Evolutionary conservation across 2,329 filamentous ascomycete genomes (phyloP).

Genomic region (Arthrobotrys sinensis): DNA sequence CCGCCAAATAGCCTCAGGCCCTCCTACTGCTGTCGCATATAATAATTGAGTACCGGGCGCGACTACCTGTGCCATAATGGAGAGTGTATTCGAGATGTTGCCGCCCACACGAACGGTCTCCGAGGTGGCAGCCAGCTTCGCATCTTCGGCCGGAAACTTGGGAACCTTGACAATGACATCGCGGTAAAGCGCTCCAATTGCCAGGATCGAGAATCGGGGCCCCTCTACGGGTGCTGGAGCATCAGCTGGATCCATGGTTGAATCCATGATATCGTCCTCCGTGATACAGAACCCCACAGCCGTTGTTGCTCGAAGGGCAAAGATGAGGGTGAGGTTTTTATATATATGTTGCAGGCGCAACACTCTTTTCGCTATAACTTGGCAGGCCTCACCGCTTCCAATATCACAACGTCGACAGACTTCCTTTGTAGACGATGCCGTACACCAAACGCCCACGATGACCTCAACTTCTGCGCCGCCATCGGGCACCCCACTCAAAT

Average conservation of each 20-base stretch:
- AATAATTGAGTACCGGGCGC: constrained; percentile 43
- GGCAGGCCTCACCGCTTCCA: background rate
- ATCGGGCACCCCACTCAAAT: constrained; percentile 42
- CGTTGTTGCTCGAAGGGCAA: background rate
- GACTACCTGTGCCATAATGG: constrained; percentile 78
- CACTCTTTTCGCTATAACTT: constrained; percentile 3
- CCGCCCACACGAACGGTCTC: constrained; percentile 77
- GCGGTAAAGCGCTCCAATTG: constrained; percentile 63
- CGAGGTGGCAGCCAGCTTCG: constrained; percentile 78
- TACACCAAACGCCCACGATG: constrained; percentile 54
- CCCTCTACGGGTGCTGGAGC: constrained; percentile 9
- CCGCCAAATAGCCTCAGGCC: constrained; percentile 52
- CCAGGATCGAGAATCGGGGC: constrained; percentile 54
- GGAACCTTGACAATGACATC: constrained; percentile 72
- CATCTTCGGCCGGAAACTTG: constrained; percentile 79
- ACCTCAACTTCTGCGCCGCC: constrained; percentile 32
- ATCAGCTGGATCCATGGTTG: constrained; percentile 7
- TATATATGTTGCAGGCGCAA: background rate
- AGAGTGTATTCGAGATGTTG: constrained; percentile 80
- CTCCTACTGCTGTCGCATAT: constrained; percentile 60
- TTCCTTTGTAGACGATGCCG: constrained; percentile 25
- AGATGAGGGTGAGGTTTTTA: background rate
- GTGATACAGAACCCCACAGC: background rate
- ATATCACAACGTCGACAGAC: constrained; percentile 20
- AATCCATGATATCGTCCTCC: constrained; percentile 10